Evolutionary conservation across 1,284 basidiomycete species (phyloP).

Genomic region (Apiotrichum brassicae): DNA sequence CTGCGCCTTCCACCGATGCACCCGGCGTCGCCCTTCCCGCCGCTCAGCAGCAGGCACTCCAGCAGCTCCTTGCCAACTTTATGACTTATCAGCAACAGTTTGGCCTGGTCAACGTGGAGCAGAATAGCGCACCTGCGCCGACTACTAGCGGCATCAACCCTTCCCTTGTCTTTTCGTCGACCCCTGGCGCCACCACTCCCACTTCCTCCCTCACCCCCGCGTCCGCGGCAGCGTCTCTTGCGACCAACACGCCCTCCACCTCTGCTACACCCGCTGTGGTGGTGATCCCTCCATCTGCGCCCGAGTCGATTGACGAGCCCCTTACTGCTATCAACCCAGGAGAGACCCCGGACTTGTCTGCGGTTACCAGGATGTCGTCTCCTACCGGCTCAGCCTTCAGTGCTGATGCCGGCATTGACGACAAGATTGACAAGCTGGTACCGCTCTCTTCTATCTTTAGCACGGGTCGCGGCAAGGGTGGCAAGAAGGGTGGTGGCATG

Average conservation of each 20-base stretch:
- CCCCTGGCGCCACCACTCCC: background rate
- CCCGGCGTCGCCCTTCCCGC: constrained; percentile 21
- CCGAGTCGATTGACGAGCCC: constrained; percentile 25
- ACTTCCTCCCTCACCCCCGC: constrained; percentile 7
- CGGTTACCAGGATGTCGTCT: constrained; percentile 19
- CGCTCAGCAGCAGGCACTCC: constrained; percentile 38
- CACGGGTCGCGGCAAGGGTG: constrained; percentile 46
- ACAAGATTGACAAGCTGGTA: constrained; percentile 36
- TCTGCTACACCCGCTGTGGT: background rate
- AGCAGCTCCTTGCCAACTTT: constrained; percentile 36
- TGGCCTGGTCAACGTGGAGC: constrained; percentile 17
- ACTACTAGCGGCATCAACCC: constrained; percentile 21
- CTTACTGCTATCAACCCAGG: constrained; percentile 26
- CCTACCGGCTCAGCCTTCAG: constrained; percentile 14
- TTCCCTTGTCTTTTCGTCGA: constrained; percentile 17
- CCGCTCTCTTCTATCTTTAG: constrained; percentile 44
- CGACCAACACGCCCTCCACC: background rate
- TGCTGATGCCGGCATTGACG: constrained; percentile 25
- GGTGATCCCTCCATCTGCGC: background rate
- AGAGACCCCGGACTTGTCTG: constrained; percentile 8
- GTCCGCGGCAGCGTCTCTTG: background rate
- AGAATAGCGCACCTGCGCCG: background rate
- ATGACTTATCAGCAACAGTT: constrained; percentile 33
- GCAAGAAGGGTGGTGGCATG: constrained; percentile 48
- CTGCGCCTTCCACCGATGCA: background rate